phyloP scores from a whole-genome alignment of 2,329 filamentous ascomycete species.

The Fusarium camptoceras region DNA sequence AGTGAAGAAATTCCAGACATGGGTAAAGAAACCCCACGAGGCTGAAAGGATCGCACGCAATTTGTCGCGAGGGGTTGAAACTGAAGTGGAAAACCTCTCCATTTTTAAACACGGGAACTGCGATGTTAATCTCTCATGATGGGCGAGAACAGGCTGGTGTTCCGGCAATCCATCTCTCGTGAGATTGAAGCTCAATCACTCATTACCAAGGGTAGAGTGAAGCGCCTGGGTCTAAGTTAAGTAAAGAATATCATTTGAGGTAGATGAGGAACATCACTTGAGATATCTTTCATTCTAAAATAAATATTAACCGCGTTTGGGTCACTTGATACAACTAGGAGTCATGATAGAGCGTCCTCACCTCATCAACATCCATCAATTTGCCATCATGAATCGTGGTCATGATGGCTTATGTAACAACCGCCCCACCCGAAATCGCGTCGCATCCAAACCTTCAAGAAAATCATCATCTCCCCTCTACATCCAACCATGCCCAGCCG shows the following conservation, averaged over 20 bases:
- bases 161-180: no score
- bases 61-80: neutral
- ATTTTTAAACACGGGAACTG: no score
- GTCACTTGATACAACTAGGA: accelerated
- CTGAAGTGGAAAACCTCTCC: neutral
- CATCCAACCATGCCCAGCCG: constrained; percentile 27
- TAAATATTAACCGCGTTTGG: accelerated
- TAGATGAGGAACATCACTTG: accelerated
- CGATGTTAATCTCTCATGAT: neutral
- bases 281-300: accelerated
- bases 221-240: neutral
- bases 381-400: constrained; percentile 16
- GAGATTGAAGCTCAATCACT: neutral
- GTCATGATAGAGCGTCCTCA: neutral
- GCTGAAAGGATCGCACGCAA: no score
- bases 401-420: constrained; percentile 38
- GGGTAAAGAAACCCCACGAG: no score
- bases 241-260: accelerated
- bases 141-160: neutral
- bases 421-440: constrained; percentile 36
- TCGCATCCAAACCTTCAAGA: constrained; percentile 7
- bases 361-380: accelerated
- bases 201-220: neutral
- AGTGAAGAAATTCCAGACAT: no score
- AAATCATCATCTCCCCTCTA: constrained; percentile 5